Conservation (phyloP, 116 monocot genomes). For the Trichopus zeylanicus region DNA sequence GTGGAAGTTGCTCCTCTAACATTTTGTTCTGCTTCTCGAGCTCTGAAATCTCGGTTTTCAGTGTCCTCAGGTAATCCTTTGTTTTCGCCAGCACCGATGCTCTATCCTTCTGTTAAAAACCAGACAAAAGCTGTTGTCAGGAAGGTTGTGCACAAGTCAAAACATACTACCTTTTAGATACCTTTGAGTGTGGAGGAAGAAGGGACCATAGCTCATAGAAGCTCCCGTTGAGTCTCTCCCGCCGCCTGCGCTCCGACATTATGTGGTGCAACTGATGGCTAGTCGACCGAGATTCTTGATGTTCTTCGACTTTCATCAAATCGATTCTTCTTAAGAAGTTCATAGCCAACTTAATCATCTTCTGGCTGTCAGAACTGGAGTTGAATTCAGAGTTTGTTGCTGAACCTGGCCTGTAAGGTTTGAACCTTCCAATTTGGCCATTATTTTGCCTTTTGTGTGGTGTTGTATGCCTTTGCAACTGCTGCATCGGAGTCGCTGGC, state of each 20-base stretch:
- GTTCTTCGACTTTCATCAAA: conserved; percentile 6
- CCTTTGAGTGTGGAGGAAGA: conserved; percentile 60
- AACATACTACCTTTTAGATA: too few relatives aligned
- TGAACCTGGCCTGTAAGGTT: conserved; percentile 17
- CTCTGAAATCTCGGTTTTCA: conserved; percentile 47
- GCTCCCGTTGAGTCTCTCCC: conserved; percentile 66
- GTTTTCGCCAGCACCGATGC: conserved; percentile 58
- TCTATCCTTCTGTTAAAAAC: conserved; percentile 57
- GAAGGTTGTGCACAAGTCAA: too few relatives aligned
- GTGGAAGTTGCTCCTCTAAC: conserved; percentile 24
- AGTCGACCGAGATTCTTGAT: neutral
- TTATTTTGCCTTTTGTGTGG: too few relatives aligned
- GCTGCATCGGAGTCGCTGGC: neutral
- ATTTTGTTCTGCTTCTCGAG: conserved; percentile 59
- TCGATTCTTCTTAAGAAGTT: conserved; percentile 30
- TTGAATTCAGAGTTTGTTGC: neutral
- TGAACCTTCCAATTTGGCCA: too few relatives aligned
- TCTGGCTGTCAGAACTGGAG: conserved; percentile 20
- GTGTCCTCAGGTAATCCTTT: conserved; percentile 35
- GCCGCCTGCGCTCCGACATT: conserved; percentile 70
- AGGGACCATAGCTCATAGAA: conserved; percentile 40
- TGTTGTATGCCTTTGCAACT: too few relatives aligned
- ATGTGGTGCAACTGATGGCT: conserved; percentile 68
- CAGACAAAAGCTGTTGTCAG: too few relatives aligned
- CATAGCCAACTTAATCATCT: conserved; percentile 37